phyloP scores from a whole-genome alignment of 2,329 filamentous ascomycete species.

The Arthrobotrys musiformis region DNA sequence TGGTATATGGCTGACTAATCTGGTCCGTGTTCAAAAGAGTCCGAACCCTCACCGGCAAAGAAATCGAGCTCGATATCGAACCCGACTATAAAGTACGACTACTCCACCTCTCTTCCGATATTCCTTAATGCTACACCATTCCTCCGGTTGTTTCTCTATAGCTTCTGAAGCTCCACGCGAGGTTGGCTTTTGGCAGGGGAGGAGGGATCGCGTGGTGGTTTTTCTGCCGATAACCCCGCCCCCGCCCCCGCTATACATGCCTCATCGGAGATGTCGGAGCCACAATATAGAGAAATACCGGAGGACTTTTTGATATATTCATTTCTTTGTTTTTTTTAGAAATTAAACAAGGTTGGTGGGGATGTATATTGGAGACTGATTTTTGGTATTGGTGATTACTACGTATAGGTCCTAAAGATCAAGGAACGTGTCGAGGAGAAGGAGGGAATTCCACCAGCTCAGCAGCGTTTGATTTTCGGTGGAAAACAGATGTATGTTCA shows the following conservation, averaged over 20 bases:
- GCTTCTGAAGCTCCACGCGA: background rate
- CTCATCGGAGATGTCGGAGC: background rate
- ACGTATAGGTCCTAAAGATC: slow-evolving; percentile 82
- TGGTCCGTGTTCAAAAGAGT: slow-evolving; percentile 71
- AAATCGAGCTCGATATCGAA: slow-evolving; percentile 98
- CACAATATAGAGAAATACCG: background rate
- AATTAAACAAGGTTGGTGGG: too few species aligned
- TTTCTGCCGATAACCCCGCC: slow-evolving; percentile 20
- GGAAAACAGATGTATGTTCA: slow-evolving; percentile 90
- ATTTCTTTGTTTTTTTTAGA: background rate
- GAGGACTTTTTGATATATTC: too few species aligned
- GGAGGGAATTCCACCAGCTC: slow-evolving; percentile 95
- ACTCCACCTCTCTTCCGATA: background rate
- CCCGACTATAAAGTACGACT: slow-evolving; percentile 82
- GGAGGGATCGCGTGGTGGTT: slow-evolving; percentile 1
- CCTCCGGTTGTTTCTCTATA: slow-evolving; percentile 5
- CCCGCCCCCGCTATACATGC: slow-evolving; percentile 45
- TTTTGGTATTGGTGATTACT: background rate
- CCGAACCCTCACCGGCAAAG: slow-evolving; percentile 95
- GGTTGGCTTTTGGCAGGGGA: background rate
- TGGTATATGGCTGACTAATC: slow-evolving; percentile 16
- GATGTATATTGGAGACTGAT: background rate
- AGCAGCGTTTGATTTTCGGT: slow-evolving; percentile 94
- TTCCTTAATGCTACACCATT: background rate
- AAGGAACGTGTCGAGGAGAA: slow-evolving; percentile 99